phyloP scores from a whole-genome alignment of 75 land plant genomes.

The Gnetum montanum region DNA sequence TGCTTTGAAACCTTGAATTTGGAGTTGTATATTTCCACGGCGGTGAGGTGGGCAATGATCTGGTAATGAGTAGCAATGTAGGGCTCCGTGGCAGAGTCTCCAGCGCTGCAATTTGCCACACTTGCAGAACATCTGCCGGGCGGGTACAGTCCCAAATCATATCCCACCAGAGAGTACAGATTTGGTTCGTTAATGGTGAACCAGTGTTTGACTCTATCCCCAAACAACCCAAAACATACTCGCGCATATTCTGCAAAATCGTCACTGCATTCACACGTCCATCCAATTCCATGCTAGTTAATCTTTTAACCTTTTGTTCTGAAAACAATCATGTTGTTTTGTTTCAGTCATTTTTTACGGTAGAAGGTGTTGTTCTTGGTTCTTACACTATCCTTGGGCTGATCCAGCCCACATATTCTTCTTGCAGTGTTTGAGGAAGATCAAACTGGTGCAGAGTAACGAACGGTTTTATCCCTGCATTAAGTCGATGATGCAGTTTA shows the following conservation, averaged over 20 bases:
- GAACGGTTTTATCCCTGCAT: not conserved
- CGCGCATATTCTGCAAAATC: slow-evolving; percentile 32
- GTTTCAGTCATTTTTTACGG: not conserved
- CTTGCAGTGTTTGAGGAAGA: no score
- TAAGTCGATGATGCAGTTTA: not conserved
- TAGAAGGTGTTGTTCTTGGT: not conserved
- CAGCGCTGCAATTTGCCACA: not conserved
- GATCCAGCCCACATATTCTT: no score
- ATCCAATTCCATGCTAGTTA: not conserved
- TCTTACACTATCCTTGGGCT: no score
- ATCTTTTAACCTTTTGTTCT: not conserved
- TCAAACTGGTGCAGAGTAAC: not conserved
- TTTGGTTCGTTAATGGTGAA: slow-evolving; percentile 35
- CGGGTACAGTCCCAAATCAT: slow-evolving; percentile 17
- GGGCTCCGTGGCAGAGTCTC: slow-evolving; percentile 8
- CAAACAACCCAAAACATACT: slow-evolving; percentile 32
- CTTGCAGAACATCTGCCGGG: slow-evolving; percentile 29
- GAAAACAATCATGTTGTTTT: not conserved
- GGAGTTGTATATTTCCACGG: slow-evolving; percentile 8
- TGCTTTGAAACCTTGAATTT: slow-evolving; percentile 1
- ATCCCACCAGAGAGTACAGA: slow-evolving; percentile 4
- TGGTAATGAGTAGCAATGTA: slow-evolving; percentile 12
- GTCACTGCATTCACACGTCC: slow-evolving; percentile 13
- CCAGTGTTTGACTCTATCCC: slow-evolving; percentile 35
- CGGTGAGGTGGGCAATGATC: slow-evolving; percentile 6